phyloP scores from a whole-genome alignment of 2,329 filamentous ascomycete genomes.

The Alternaria rosae region DNA sequence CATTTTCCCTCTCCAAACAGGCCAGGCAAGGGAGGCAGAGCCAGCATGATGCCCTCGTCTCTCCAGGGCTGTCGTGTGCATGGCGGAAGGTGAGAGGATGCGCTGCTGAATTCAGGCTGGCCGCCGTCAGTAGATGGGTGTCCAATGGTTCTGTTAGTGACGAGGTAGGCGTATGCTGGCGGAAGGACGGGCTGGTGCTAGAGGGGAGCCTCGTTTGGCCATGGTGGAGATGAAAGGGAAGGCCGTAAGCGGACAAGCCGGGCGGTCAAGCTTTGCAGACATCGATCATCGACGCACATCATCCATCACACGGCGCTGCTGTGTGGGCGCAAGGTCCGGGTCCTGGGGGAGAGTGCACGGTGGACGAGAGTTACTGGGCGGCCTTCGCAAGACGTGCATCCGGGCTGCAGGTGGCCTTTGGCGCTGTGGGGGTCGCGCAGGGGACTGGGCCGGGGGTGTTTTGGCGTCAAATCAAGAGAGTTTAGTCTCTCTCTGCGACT shows the following conservation, averaged over 20 bases:
- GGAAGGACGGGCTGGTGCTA: constrained; percentile 1
- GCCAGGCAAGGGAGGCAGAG: neutral
- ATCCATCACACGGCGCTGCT: constrained; percentile 8
- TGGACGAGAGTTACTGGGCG: constrained; percentile 2
- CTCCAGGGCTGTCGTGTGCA: constrained; percentile 3
- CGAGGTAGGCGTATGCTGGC: neutral
- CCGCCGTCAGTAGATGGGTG: neutral
- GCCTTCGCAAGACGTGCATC: constrained; percentile 21
- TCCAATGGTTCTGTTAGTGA: neutral
- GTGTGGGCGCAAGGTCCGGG: constrained; percentile 8
- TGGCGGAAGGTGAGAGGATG: neutral
- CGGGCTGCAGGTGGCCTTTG: constrained; percentile 33
- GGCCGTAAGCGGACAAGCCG: constrained; percentile 1
- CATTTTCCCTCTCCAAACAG: constrained; percentile 20
- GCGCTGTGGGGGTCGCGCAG: constrained; percentile 29
- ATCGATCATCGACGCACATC: constrained; percentile 19
- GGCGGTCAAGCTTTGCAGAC: constrained; percentile 13
- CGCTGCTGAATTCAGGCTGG: neutral
- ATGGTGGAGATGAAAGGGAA: neutral
- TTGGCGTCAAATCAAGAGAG: constrained; percentile 16
- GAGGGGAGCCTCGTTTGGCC: neutral
- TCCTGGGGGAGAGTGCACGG: constrained; percentile 4
- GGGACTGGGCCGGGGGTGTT: constrained; percentile 14
- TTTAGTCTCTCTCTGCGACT: constrained; percentile 14
- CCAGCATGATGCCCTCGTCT: constrained; percentile 11